Conservation (phyloP, 805 yeast species). For the Spathaspora passalidarum region DNA sequence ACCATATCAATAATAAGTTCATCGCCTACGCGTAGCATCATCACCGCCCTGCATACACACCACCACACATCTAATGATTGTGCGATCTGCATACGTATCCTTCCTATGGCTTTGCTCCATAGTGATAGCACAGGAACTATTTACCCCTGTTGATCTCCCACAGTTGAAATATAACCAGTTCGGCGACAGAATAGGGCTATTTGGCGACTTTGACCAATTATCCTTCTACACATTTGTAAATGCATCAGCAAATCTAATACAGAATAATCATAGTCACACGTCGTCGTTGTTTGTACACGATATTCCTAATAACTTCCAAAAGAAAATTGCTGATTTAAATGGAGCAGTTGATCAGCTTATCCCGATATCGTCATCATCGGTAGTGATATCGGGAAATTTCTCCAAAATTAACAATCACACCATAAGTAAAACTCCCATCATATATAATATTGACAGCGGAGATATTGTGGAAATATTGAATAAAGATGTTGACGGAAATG, state of each 20-base stretch:
- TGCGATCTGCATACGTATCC: neutral
- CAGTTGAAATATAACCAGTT: constrained; percentile 19
- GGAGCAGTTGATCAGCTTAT: constrained; percentile 29
- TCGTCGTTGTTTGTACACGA: constrained; percentile 21
- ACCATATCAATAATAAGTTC: too few relatives aligned
- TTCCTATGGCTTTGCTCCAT: neutral
- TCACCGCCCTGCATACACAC: too few relatives aligned
- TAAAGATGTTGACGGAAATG: constrained; percentile 24
- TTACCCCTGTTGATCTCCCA: constrained; percentile 15
- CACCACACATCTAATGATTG: too few relatives aligned
- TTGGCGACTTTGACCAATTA: constrained; percentile 28
- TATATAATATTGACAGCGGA: constrained; percentile 28
- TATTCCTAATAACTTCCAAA: constrained; percentile 13
- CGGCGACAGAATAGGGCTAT: constrained; percentile 30
- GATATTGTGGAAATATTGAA: constrained; percentile 20
- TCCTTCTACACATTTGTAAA: constrained; percentile 26
- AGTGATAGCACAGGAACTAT: neutral
- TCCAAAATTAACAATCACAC: constrained; percentile 25
- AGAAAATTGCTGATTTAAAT: constrained; percentile 26
- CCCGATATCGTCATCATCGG: constrained; percentile 22
- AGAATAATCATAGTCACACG: neutral
- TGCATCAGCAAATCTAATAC: constrained; percentile 14
- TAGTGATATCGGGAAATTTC: constrained; percentile 37
- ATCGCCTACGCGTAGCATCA: too few relatives aligned
- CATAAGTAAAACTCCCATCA: constrained; percentile 28